Evolutionary conservation across 768 basidiomycete species (phyloP), one percentile per base, ranked within the genome.

Genomic region (Boletus sp.): DNA sequence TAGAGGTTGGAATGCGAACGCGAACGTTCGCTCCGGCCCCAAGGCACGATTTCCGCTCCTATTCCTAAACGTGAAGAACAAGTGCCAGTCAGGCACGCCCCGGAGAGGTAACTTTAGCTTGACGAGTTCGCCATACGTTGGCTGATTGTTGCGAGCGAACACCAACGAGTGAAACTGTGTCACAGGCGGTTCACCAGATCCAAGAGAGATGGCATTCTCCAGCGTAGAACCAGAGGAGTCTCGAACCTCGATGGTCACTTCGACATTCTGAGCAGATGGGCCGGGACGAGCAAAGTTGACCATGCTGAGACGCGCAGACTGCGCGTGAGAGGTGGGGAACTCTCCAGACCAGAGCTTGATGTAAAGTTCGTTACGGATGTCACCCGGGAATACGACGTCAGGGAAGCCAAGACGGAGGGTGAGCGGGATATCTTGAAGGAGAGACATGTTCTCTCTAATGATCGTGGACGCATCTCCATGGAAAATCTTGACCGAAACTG

Each of bases 301-400:
- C 49, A 90, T 78, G 61, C 78, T 81, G 30, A 77, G 72, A 44
- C 87, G 87, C 4, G 87, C 71, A 40, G 85, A 78, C 29, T 75
- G 73, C 41, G 71, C 73, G 57, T 82, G 80, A 4, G 82, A 77
- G 0, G 83, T 74, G 3, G 79, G 74, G 68, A 98, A 98, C 60
- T 94, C 90, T 39, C 92, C 96, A 54, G 86, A 89, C 94, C 94
- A 98, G 0, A 98, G 81, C 71, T 97, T 97, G 76, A 98, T 83
- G 72, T 98, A 98, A 12, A 98, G 79, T 61, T 98, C 96, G 66
- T 98, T 98, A 15, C 96, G 86, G n/a, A 84, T 75, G 59, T 92
- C 89, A 7, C 90, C 92, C 4, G 95, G 95, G 67, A 94, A 94
- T 9, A 96, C 94, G 7, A 97, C 94, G 63, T 98, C 96, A 0